Base-by-base conservation (phyloP, 2,329 filamentous ascomycete genomes). In the Xylaria arbuscula region DNA sequence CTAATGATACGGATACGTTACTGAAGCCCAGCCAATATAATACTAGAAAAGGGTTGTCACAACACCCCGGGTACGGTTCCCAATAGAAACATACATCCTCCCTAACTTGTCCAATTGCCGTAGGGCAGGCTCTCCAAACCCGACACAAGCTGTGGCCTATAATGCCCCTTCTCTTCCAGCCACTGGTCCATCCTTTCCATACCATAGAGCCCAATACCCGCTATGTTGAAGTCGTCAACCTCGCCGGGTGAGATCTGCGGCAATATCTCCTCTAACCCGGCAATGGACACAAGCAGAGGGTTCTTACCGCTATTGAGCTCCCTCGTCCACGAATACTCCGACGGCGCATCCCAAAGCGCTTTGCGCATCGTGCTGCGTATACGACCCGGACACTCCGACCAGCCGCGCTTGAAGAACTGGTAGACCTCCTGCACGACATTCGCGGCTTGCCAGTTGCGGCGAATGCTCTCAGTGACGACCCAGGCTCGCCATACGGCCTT, bases 381-480 rank as follows among this genome's bases (percentile, higher is more conserved):
- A 13, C 67, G 69, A 1, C 78, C 78, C 0, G 77, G 67, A 62
- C 78, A 79, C 28, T 74, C 70, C 3, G 72, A 62, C 72, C 73
- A 78, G 6, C 75, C 73, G 19, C 66, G 69, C 56, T 75, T 75
- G 67, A 76, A 71, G 53, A 70, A 71, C 50, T 73, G 62, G 61
- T 79, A 79, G 2, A 72, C 68, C 24, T 75, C 71, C 47, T 74
- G 71, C 8, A 77, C 28, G 28, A 72, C 64, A 9, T 69, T 70
- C 2, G 74, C 60, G n/a, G 72, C 64, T 15, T 77, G 66, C 65
- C 75, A 78, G 22, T 75, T 74, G 15, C 77, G 75, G 9, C 78
- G 76, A 17, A 76, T 69, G 54, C 76, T 78, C 70, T 79, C 77
- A 5, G 73, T 72, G 15, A 78, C 36, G 54, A 78, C 71, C 77